phyloP scores from a whole-genome alignment of 805 yeast genomes.

The Brettanomyces bruxellensis region DNA sequence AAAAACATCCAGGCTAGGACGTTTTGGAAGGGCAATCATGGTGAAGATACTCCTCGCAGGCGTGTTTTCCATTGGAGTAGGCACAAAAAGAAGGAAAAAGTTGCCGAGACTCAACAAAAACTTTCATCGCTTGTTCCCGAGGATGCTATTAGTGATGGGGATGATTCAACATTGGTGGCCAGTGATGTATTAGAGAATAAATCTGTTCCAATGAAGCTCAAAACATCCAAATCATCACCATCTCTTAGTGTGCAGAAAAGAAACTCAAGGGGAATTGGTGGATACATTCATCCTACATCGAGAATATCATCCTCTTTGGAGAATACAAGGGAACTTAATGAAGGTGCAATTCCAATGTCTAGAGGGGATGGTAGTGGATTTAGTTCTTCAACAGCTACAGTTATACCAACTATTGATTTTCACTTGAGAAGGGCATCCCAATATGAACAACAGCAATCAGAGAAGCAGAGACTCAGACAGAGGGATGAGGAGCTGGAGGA shows the following conservation, averaged over 20 bases:
- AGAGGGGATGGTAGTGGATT: background rate
- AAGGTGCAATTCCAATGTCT: constrained; percentile 1
- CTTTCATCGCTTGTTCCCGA: background rate
- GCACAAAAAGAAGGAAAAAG: constrained; percentile 1
- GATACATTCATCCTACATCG: background rate
- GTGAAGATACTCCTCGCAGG: constrained; percentile 21
- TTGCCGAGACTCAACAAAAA: background rate
- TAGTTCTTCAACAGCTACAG: background rate
- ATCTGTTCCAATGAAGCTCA: background rate
- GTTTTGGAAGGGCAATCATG: constrained; percentile 25
- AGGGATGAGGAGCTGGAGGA: background rate
- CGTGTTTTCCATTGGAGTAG: constrained; percentile 17
- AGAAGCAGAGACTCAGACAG: background rate
- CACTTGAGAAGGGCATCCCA: background rate
- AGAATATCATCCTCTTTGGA: background rate
- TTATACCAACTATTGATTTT: background rate
- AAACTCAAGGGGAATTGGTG: background rate
- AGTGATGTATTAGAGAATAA: background rate
- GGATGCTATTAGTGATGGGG: background rate
- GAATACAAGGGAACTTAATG: background rate
- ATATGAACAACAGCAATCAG: background rate
- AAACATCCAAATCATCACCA: background rate
- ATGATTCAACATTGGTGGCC: background rate
- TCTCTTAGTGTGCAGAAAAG: background rate
- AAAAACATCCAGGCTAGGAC: constrained; percentile 37